Base-by-base conservation (phyloP, 1,139 yeast species). In the Casaregolazyma lundiana region DNA sequence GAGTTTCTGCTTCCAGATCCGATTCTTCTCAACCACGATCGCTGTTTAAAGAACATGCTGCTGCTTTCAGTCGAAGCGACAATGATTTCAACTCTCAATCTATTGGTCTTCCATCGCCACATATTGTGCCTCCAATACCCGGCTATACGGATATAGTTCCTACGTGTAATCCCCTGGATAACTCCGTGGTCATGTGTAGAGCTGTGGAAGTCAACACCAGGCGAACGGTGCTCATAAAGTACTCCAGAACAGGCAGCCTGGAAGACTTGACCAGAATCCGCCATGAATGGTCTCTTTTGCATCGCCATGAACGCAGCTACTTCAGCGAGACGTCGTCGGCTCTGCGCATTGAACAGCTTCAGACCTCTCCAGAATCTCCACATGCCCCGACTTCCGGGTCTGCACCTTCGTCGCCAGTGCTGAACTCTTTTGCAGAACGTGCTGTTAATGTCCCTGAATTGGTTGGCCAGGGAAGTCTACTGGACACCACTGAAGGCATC, bases 261-360 rank as follows among this genome's bases (percentile, higher is more conserved):
- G 63, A 59, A 38, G 63, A 59, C 36, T 48, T 60, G 37, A 56
- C 61, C 2, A 47, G 63, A n/a, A 56, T 60, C 9, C 45, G 62
- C 7, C 62, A 58, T 22, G 63, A 60, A 42, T 60, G 63, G 63
- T 56, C 60, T 36, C 53, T 58, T n/a, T 53, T 53, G 6, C 51
- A 53, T 30, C 54, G 57, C 2, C 32, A 26, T 11, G 32, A 26
- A 7, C 32, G 13, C 15, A 26, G 32, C 15, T 26, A 26, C 6
- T 26, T 26, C 32, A 26, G 13, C 11, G 15, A 26, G 11, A 13
- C 32, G 32, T 26, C 32, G 32, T 26, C 13, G n/a, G 55, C 53
- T 19, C 38, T 48, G 16, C 35, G 38, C 6, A 15, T 18, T 13
- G 29, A 30, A 9, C 24, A 18, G 15, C 24, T 19, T 18, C 22